Evolutionary conservation across 805 yeast species (phyloP).

Genomic region (Kodamaea leandrae): DNA sequence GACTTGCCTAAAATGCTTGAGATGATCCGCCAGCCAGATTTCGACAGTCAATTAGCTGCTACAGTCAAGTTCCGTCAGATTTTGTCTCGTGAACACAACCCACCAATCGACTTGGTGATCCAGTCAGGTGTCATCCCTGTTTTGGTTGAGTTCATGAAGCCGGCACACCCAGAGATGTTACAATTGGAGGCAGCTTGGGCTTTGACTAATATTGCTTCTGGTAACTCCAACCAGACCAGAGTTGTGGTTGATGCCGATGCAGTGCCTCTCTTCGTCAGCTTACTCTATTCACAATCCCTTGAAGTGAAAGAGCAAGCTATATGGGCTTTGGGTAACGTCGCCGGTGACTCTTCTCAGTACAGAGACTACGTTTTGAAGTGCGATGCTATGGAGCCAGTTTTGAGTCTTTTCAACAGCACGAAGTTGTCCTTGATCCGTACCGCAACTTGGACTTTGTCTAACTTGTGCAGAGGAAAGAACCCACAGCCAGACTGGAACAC

Average conservation of each 20-base stretch:
- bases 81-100: conserved; percentile 88
- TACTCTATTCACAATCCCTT: conserved; percentile 73
- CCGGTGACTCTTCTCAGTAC: conserved; percentile 90
- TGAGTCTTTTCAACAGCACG: conserved; percentile 72
- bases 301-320: conserved; percentile 98
- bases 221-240: conserved; percentile 83
- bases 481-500: conserved; percentile 95
- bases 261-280: conserved; percentile 83
- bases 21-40: conserved; percentile 69
- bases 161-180: conserved; percentile 73
- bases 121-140: conserved; percentile 92
- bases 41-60: conserved; percentile 80
- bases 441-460: conserved; percentile 97
- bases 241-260: conserved; percentile 93
- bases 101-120: conserved; percentile 92
- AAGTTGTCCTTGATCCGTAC: conserved; percentile 91
- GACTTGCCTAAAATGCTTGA: conserved; percentile 86
- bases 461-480: conserved; percentile 92
- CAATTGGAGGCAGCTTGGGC: conserved; percentile 99
- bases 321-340: conserved; percentile 99
- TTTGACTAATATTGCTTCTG: conserved; percentile 96
- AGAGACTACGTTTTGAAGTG: conserved; percentile 85
- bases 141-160: conserved; percentile 78
- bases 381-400: conserved; percentile 86
- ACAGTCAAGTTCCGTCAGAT: conserved; percentile 93